Evolutionary conservation across 768 basidiomycete species (phyloP), one percentile per base, ranked within the genome.

Genomic region (Rhizopogon vulgaris): DNA sequence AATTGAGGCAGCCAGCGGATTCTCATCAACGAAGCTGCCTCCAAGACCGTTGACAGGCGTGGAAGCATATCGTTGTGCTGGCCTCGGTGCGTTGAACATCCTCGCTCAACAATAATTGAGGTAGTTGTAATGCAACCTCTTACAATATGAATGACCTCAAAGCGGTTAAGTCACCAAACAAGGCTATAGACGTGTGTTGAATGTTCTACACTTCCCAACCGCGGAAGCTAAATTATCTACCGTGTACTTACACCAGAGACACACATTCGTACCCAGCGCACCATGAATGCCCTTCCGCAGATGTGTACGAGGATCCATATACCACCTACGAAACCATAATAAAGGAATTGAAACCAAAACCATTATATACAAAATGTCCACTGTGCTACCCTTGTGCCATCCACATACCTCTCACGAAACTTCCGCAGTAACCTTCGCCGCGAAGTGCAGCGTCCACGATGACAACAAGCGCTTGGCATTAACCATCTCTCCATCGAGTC

Each of bases 401-500:
- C 12, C 14, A 46, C 22, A 34, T 8, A 34, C 12, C 10, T 41
- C 46, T 67, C 55, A 69, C 54, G 53, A 47, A 48, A 56, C 59
- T 49, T 78, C 77, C 45, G 66, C 62, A 7, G 75, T 75, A 64
- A 73, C 73, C 72, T 89, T 90, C 25, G 82, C 87, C 30, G 88
- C 88, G 62, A 92, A 93, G 73, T 97, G 94, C 64, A 98, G 75
- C 32, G 93, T 95, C 95, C 95, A 98, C 52, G 85, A 88, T 25
- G 84, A 82, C 51, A 97, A 71, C 36, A 98, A 68, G 53, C 92
- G 80, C 67, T 90, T 82, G 60, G 81, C 75, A 66, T 93, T 92
- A 58, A 99, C 92, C 62, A 83, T 72, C 27, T 90, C 85, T 17
- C 93, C 90, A 38, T 85, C 83, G 70, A 98, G 74, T 39, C 94